These are phyloP conservation scores for Moniliophthora roreri DNA, from an alignment of 1,284 basidiomycete species.

Conservation along the genomic window DNA sequence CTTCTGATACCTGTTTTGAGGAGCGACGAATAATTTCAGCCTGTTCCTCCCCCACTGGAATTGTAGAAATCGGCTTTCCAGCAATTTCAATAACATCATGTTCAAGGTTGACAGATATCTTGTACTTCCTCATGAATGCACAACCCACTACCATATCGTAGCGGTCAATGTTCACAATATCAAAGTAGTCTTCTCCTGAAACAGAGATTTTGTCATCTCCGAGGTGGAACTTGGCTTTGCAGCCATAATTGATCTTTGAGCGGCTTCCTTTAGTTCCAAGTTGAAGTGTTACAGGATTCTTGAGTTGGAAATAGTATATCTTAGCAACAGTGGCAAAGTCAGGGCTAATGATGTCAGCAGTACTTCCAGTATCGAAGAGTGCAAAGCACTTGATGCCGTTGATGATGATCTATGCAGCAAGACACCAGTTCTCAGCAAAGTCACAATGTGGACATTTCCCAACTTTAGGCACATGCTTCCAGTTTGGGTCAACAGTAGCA, in stretches of 20 bases:
- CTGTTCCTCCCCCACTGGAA: constrained; percentile 16
- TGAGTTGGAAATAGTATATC: constrained; percentile 14
- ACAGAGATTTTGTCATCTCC: constrained; percentile 1
- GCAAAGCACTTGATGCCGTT: constrained; percentile 19
- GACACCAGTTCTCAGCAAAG: constrained; percentile 4
- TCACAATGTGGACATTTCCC: constrained; percentile 3
- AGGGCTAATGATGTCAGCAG: constrained; percentile 20
- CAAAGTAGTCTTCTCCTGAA: constrained; percentile 13
- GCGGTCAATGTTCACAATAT: constrained; percentile 20
- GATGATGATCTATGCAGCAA: constrained; percentile 13
- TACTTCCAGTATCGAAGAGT: constrained; percentile 25
- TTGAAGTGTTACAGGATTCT: constrained; percentile 22
- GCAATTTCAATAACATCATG: constrained; percentile 8
- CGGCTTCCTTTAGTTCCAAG: constrained; percentile 24
- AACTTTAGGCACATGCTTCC: neutral
- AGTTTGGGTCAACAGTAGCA: neutral
- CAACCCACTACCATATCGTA: constrained; percentile 20
- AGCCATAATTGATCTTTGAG: constrained; percentile 23
- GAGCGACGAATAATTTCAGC: constrained; percentile 8
- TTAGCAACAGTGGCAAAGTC: constrained; percentile 18
- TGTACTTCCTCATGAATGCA: constrained; percentile 15
- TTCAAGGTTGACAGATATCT: constrained; percentile 15
- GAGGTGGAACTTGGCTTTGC: neutral
- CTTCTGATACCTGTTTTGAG: constrained; percentile 1
- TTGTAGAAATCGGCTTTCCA: constrained; percentile 2